Conservation (phyloP, 2,329 filamentous ascomycete genomes). For the Fusarium verticillioides region DNA sequence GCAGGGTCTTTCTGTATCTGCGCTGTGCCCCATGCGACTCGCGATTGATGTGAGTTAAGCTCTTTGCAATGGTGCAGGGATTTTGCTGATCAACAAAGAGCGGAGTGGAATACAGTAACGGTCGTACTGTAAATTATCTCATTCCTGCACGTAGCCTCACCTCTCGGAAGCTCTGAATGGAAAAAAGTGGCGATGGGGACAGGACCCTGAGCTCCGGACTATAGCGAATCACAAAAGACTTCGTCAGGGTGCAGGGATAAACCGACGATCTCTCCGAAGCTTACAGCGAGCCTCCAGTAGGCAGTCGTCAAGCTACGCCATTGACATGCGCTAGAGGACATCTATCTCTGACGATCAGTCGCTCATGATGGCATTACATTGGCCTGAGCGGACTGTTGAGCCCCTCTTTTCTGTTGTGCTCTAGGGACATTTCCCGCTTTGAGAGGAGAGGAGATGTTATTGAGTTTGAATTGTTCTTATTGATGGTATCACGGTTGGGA, state of each 20-base stretch:
- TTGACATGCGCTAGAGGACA: conserved; percentile 38
- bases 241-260: conserved; percentile 22
- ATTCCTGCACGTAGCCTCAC: conserved; percentile 23
- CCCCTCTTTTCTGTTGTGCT: conserved; percentile 16
- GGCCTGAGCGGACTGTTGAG: conserved; percentile 28
- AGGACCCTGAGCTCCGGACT: conserved; percentile 41
- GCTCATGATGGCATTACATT: conserved; percentile 29
- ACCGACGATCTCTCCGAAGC: conserved; percentile 32
- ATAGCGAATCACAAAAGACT: conserved; percentile 18
- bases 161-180: neutral
- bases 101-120: conserved; percentile 8
- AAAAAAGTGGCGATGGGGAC: conserved; percentile 19
- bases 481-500: conserved; percentile 8
- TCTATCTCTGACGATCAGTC: conserved; percentile 43
- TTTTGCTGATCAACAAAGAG: conserved; percentile 23
- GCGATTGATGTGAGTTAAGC: conserved; percentile 17
- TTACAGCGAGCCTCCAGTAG: conserved; percentile 18
- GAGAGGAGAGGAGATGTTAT: neutral
- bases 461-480: conserved; percentile 19
- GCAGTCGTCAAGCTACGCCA: conserved; percentile 39
- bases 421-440: conserved; percentile 3
- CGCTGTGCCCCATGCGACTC: conserved; percentile 4
- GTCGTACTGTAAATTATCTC: conserved; percentile 31
- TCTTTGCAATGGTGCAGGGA: neutral
- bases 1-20: conserved; percentile 40